phyloP scores from a whole-genome alignment of 495 filamentous ascomycete species.

The Aspergillus ellipticus region DNA sequence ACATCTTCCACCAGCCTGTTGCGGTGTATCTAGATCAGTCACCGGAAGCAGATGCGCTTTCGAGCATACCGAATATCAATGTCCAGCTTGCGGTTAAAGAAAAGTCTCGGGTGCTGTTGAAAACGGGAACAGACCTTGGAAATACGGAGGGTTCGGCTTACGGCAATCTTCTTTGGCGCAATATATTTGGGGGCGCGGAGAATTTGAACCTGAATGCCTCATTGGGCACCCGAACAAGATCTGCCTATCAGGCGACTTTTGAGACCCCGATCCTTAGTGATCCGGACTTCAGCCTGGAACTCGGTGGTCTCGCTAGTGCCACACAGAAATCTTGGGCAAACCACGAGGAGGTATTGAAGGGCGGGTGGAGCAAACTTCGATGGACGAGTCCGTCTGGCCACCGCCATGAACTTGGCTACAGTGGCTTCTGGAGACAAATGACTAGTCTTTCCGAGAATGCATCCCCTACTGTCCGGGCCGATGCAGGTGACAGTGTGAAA shows the following conservation, averaged over 20 bases:
- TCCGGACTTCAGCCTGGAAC: constrained; percentile 68
- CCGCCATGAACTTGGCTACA: constrained; percentile 73
- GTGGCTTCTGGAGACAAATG: constrained; percentile 80
- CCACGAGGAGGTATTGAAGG: constrained; percentile 86
- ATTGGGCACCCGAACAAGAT: constrained; percentile 81
- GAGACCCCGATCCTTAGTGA: constrained; percentile 76
- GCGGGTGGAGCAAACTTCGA: constrained; percentile 68
- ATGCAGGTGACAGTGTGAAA: constrained; percentile 90
- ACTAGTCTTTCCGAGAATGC: constrained; percentile 71
- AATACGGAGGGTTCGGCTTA: constrained; percentile 91
- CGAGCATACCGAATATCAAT: constrained; percentile 64
- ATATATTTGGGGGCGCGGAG: constrained; percentile 94
- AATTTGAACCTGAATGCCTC: constrained; percentile 80
- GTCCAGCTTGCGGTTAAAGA: constrained; percentile 73
- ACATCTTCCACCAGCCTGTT: constrained; percentile 84
- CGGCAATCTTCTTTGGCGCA: constrained; percentile 75
- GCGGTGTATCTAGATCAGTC: constrained; percentile 74
- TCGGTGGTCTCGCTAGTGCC: constrained; percentile 74
- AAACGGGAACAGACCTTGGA: constrained; percentile 89
- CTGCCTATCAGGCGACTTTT: constrained; percentile 81
- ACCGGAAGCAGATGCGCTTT: constrained; percentile 53
- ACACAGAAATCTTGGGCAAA: constrained; percentile 87
- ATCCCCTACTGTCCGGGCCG: constrained; percentile 72
- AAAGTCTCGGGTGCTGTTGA: constrained; percentile 72
- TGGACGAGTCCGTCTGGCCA: constrained; percentile 62